Evolutionary conservation across 2,329 filamentous ascomycete species (phyloP).

Genomic region (Trichoderma citrinoviride): DNA sequence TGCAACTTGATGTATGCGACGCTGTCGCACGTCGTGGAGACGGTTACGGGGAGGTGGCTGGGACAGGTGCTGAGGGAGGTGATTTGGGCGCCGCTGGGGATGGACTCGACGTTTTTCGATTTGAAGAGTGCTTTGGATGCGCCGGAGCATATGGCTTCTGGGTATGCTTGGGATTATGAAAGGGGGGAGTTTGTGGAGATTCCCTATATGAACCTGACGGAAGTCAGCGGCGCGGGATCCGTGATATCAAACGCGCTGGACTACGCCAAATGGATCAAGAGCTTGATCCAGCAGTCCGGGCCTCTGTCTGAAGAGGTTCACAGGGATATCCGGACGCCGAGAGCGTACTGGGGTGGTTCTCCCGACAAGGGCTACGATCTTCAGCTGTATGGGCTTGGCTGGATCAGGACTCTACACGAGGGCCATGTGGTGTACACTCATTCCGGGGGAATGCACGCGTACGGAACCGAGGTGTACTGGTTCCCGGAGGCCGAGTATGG

Average conservation of each 20-base stretch:
- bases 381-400: conserved; percentile 33
- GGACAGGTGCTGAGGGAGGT: conserved; percentile 40
- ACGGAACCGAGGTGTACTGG: conserved; percentile 33
- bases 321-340: conserved; percentile 32
- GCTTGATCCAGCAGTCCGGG: conserved; percentile 38
- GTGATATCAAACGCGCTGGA: conserved; percentile 48
- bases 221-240: conserved; percentile 41
- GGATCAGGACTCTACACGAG: conserved; percentile 29
- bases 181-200: conserved; percentile 27
- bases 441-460: conserved; percentile 31
- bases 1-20: conserved; percentile 51
- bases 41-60: conserved; percentile 38
- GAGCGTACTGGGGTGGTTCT: conserved; percentile 30
- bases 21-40: conserved; percentile 47
- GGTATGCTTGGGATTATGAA: conserved; percentile 41
- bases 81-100: conserved; percentile 47
- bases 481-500: conserved; percentile 35
- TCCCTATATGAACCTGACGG: conserved; percentile 30
- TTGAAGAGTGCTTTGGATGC: conserved; percentile 31
- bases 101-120: conserved; percentile 43
- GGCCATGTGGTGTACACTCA: conserved; percentile 34
- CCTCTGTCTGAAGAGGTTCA: conserved; percentile 31
- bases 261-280: conserved; percentile 51
- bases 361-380: conserved; percentile 22
- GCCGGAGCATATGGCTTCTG: conserved; percentile 38